Percentiles rank a stretch among this genome's conserved stretches.
Conservation (phyloP, 257 asterid species). For the Verbascum thapsus region DNA sequence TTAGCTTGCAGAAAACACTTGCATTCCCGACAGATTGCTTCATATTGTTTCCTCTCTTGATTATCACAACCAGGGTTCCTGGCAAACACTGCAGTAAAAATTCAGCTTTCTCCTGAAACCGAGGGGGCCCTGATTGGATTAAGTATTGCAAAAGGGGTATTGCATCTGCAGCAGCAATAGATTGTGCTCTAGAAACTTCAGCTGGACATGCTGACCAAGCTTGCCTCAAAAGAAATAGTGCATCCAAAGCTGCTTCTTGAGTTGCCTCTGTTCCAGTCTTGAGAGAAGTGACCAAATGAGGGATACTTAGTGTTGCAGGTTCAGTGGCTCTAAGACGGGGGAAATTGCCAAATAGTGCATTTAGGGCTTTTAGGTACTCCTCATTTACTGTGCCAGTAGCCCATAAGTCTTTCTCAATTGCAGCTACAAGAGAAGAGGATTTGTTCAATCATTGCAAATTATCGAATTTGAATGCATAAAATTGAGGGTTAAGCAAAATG, state of each 20-base stretch:
- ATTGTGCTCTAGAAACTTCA: slow-evolving; percentile 95
- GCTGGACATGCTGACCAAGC: slow-evolving; percentile 99
- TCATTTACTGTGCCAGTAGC: slow-evolving; percentile 88
- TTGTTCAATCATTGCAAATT: not conserved
- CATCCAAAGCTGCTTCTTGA: slow-evolving; percentile 99
- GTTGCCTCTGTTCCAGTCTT: slow-evolving; percentile 94
- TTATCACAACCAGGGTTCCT: slow-evolving; percentile 83
- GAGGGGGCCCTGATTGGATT: slow-evolving; percentile 96
- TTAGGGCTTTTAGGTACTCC: slow-evolving; percentile 90
- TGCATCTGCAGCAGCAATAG: slow-evolving; percentile 96
- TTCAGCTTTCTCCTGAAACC: slow-evolving; percentile 96
- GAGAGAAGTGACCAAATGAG: slow-evolving; percentile 91
- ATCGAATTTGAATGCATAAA: too few relatives aligned
- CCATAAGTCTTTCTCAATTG: slow-evolving; percentile 94
- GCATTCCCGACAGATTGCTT: slow-evolving; percentile 97
- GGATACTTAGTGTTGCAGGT: slow-evolving; percentile 95
- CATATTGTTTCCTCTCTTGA: slow-evolving; percentile 94
- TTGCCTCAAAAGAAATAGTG: slow-evolving; percentile 87
- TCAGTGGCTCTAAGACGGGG: slow-evolving; percentile 96
- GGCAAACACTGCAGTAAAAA: slow-evolving; percentile 92
- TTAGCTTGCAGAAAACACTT: slow-evolving; percentile 88
- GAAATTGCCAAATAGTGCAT: slow-evolving; percentile 89
- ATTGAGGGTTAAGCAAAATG: too few relatives aligned
- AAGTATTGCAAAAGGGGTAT: slow-evolving; percentile 88
- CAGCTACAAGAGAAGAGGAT: slow-evolving; percentile 54